Conservation (phyloP, 2,329 filamentous ascomycete species). For the Colletotrichum magnum region DNA sequence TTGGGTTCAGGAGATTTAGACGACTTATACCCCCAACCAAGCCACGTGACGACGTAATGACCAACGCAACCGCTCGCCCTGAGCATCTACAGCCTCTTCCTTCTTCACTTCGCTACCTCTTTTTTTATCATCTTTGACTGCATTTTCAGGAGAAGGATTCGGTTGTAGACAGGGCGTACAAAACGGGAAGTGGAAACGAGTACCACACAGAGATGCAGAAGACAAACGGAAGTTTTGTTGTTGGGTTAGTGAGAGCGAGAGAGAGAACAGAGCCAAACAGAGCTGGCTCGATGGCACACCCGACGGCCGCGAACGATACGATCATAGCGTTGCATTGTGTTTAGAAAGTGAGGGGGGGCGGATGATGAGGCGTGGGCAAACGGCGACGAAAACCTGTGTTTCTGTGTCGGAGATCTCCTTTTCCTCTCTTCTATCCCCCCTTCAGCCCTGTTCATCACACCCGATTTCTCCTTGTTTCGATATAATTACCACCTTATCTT, state of each 20-base stretch:
- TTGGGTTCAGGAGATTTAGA: conserved; percentile 64
- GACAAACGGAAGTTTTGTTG: not conserved
- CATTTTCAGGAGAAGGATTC: conserved; percentile 32
- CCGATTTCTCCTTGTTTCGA: conserved; percentile 13
- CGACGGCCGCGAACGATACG: conserved; percentile 35
- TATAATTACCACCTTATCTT: conserved; percentile 21
- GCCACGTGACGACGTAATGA: conserved; percentile 50
- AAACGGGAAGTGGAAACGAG: conserved; percentile 22
- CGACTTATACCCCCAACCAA: conserved; percentile 44
- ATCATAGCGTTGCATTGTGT: conserved; percentile 39
- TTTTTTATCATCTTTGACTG: conserved; percentile 27
- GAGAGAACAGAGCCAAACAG: conserved; percentile 36
- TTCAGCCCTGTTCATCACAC: conserved; percentile 8
- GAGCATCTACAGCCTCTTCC: conserved; percentile 30
- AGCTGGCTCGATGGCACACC: conserved; percentile 43
- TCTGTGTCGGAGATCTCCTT: conserved; percentile 2
- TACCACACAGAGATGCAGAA: not conserved
- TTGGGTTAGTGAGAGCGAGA: not conserved
- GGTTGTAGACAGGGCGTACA: conserved; percentile 39
- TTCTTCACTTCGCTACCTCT: conserved; percentile 28
- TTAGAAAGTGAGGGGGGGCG: conserved; percentile 18
- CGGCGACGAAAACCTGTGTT: conserved; percentile 13
- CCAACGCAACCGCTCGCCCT: conserved; percentile 44
- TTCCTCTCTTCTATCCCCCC: conserved; percentile 4
- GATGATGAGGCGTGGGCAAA: not conserved